These are phyloP conservation scores for Xylariaceae sp. DNA, from an alignment of 2,329 filamentous ascomycete species.

Conservation along the genomic window DNA sequence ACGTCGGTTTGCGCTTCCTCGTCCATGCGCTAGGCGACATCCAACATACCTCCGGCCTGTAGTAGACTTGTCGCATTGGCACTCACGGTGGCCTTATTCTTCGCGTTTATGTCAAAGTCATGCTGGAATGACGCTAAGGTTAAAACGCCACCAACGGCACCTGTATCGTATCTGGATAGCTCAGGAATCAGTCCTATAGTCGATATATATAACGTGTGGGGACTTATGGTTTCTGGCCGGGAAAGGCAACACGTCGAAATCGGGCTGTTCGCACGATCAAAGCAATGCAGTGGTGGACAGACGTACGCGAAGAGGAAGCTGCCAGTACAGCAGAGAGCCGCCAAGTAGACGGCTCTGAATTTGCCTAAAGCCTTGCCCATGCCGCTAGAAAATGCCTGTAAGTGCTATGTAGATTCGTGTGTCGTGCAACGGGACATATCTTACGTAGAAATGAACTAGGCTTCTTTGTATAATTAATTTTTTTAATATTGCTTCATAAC, in stretches of 20 bases:
- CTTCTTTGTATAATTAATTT: no score
- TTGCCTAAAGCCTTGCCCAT: conserved; percentile 40
- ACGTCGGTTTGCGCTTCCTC: background rate
- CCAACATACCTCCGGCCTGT: conserved; percentile 46
- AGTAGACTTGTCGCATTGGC: conserved; percentile 50
- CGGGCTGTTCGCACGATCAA: no score
- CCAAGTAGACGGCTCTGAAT: conserved; percentile 46
- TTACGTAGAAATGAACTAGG: no score
- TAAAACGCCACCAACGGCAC: conserved; percentile 50
- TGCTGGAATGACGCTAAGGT: conserved; percentile 46
- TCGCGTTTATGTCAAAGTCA: conserved; percentile 45
- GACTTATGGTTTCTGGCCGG: no score
- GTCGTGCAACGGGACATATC: no score
- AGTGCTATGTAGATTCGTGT: no score
- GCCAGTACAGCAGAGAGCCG: conserved; percentile 46
- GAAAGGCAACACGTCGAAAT: no score
- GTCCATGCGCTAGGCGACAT: background rate
- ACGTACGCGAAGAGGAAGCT: conserved; percentile 44
- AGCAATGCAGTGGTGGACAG: background rate
- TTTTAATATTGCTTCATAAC: no score
- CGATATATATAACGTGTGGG: no score
- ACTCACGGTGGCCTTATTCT: conserved; percentile 41
- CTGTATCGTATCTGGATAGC: conserved; percentile 52
- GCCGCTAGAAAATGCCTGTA: background rate
- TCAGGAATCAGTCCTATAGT: no score